Evolutionary conservation across 495 filamentous ascomycete genomes (phyloP).

Genomic region (Neurospora sp.): DNA sequence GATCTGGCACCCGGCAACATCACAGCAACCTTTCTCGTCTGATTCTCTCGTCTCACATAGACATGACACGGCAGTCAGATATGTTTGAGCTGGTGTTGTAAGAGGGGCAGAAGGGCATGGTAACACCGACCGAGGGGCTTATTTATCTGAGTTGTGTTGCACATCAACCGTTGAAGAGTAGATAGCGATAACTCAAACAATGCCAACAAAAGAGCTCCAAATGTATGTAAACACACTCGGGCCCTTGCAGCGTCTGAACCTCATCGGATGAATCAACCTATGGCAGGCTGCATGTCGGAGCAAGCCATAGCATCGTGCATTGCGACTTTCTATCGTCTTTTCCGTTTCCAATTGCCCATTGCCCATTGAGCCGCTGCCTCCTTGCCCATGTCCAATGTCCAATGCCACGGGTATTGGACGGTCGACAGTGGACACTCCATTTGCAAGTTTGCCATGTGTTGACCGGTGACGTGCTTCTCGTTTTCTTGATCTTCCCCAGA

Average conservation of each 20-base stretch:
- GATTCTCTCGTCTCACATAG: background rate
- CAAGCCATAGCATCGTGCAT: background rate
- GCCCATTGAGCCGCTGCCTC: too few species aligned
- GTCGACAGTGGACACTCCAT: background rate
- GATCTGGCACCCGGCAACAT: background rate
- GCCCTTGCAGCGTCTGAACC: background rate
- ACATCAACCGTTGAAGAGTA: background rate
- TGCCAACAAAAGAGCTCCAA: background rate
- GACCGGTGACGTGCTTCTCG: background rate
- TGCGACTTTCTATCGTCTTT: background rate
- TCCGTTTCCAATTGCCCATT: background rate
- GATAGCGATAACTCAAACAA: background rate
- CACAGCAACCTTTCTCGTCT: background rate
- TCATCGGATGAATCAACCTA: background rate
- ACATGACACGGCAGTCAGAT: too few species aligned
- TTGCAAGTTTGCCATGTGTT: background rate
- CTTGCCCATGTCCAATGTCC: background rate
- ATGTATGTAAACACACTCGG: background rate
- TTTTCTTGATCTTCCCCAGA: background rate
- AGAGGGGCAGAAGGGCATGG: background rate
- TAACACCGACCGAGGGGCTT: background rate
- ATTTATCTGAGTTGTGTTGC: background rate
- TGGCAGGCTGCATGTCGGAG: background rate
- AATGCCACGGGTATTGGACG: background rate
- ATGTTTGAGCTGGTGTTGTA: background rate